A percentile compares a stretch with the other conserved stretches of the same genome.
Conservation (phyloP, 495 filamentous ascomycete genomes). For the Melanomma pulvis-pyrius region DNA sequence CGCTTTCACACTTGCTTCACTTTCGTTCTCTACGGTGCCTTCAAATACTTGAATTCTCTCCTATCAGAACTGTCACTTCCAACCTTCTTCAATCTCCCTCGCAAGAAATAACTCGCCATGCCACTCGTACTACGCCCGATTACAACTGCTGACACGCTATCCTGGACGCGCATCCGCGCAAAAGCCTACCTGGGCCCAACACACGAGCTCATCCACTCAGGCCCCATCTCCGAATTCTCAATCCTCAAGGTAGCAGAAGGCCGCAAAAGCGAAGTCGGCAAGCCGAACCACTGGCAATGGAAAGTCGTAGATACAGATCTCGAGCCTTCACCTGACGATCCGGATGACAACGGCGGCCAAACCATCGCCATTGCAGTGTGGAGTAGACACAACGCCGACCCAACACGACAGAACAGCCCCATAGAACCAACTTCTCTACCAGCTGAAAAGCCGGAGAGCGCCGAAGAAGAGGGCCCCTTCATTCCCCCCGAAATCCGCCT, state of each 20-base stretch:
- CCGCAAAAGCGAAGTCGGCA: conserved; percentile 4
- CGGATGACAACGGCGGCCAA: conserved; percentile 14
- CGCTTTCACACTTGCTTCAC: neutral
- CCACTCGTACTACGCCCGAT: neutral
- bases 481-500: conserved; percentile 22
- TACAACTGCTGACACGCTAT: neutral
- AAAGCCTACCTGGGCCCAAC: conserved; percentile 6
- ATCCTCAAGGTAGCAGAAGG: conserved; percentile 1
- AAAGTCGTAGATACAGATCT: conserved; percentile 25
- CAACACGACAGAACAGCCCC: neutral
- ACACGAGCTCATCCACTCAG: conserved; percentile 4
- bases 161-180: conserved; percentile 10
- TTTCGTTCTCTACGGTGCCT: neutral
- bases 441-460: neutral
- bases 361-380: conserved; percentile 22
- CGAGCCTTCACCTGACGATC: conserved; percentile 3
- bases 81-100: neutral
- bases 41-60: neutral
- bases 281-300: conserved; percentile 13
- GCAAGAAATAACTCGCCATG: neutral
- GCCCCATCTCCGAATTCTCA: conserved; percentile 7
- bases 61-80: neutral
- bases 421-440: neutral
- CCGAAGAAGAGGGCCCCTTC: neutral
- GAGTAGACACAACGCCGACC: conserved; percentile 9